Evolutionary conservation across 2,329 filamentous ascomycete genomes (phyloP).

Genomic region (Aspergillus sp.): DNA sequence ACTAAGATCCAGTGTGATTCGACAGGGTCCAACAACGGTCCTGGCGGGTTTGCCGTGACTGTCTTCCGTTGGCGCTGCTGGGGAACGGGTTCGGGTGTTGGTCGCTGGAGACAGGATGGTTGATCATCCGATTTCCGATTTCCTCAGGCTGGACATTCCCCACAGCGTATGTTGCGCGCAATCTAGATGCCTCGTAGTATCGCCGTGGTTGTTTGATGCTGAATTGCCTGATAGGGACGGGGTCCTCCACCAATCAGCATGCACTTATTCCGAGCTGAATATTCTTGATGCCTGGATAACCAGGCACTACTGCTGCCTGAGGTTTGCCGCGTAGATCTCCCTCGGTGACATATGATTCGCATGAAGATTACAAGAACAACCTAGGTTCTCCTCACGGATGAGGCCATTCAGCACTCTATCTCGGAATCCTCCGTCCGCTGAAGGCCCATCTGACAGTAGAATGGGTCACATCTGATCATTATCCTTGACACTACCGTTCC

Average conservation of each 20-base stretch:
- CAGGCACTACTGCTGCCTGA: background rate
- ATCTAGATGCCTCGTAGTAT: background rate
- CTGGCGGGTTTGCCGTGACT: slow-evolving; percentile 5
- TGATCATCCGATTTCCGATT: too few relatives aligned
- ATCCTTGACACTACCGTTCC: too few relatives aligned
- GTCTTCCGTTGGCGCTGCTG: background rate
- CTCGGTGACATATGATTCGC: slow-evolving; percentile 1
- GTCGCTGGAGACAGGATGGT: too few relatives aligned
- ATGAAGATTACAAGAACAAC: background rate
- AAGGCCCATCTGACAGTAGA: background rate
- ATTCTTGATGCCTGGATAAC: background rate
- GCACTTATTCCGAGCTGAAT: background rate
- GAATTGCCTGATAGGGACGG: background rate
- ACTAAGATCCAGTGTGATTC: slow-evolving; percentile 11
- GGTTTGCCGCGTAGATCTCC: background rate
- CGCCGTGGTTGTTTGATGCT: background rate
- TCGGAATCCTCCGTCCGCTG: background rate
- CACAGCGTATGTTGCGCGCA: background rate
- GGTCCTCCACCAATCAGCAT: background rate
- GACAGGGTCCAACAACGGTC: slow-evolving; percentile 6
- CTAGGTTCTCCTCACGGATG: background rate
- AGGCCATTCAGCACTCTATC: background rate
- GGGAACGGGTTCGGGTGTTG: too few relatives aligned
- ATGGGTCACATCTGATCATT: too few relatives aligned
- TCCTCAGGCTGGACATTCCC: too few relatives aligned